phyloP scores from a whole-genome alignment of 495 filamentous ascomycete genomes.

The Bryoglossum gracile region DNA sequence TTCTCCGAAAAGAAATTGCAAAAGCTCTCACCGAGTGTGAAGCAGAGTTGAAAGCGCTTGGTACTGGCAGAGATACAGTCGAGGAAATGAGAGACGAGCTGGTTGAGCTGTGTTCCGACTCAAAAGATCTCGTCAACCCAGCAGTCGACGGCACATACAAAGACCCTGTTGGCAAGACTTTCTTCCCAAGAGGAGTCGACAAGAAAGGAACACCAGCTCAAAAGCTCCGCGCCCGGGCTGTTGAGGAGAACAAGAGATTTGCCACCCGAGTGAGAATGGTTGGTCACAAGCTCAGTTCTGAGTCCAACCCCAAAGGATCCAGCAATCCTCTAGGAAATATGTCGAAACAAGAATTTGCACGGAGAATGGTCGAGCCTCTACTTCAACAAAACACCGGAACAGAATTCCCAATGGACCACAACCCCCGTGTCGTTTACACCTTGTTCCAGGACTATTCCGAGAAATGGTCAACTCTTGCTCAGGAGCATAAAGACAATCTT shows the following conservation, averaged over 20 bases:
- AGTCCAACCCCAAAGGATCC: neutral
- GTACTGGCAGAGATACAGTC: neutral
- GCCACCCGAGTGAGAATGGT: neutral
- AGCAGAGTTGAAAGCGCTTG: neutral
- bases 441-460: neutral
- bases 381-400: neutral
- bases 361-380: neutral
- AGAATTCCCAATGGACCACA: neutral
- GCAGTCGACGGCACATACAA: neutral
- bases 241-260: neutral
- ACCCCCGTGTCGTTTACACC: neutral
- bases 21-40: neutral
- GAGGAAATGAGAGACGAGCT: neutral
- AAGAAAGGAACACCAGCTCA: no score
- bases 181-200: neutral
- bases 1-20: neutral
- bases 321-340: neutral
- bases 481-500: neutral
- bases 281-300: neutral
- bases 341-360: neutral
- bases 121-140: neutral
- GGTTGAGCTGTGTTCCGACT: neutral
- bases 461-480: neutral
- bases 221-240: neutral
- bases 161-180: neutral